Conservation (phyloP, 2,329 filamentous ascomycete species). For the Alternaria viburni region DNA sequence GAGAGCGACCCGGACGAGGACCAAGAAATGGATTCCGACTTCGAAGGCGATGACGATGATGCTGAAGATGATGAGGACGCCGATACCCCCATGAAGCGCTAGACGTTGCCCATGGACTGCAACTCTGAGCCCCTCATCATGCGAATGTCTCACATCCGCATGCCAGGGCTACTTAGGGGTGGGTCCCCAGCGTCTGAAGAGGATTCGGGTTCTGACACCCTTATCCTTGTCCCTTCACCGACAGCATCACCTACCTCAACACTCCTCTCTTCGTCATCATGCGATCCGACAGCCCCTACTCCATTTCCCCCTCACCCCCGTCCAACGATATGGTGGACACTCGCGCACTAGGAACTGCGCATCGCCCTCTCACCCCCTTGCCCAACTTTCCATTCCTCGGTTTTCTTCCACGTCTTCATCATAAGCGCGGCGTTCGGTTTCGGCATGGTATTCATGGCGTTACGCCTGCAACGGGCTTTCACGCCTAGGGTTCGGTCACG, state of each 20-base stretch:
- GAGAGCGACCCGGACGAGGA: conserved; percentile 63
- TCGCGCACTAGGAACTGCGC: conserved; percentile 8
- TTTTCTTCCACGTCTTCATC: conserved; percentile 9
- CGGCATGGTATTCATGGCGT: conserved; percentile 9
- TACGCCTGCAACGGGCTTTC: neutral
- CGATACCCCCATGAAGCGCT: conserved; percentile 19
- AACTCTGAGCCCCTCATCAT: neutral
- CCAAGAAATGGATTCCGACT: conserved; percentile 64
- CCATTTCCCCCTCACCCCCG: neutral
- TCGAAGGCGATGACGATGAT: conserved; percentile 58
- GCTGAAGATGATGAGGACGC: conserved; percentile 41
- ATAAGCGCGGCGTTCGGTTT: conserved; percentile 35
- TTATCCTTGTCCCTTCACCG: neutral
- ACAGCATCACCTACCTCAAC: neutral
- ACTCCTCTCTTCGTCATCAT: neutral
- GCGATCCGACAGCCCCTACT: neutral
- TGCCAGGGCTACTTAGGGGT: neutral
- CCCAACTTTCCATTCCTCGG: neutral
- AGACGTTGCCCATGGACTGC: neutral
- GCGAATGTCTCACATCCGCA: neutral
- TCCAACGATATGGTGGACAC: neutral
- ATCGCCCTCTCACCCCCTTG: neutral
- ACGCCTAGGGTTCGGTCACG: conserved; percentile 3
- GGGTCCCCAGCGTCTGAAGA: neutral
- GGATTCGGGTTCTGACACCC: neutral